Evolutionary conservation across 1,284 basidiomycete species (phyloP), one percentile per base, ranked within the genome.

Genomic region (Peniophora sp.): DNA sequence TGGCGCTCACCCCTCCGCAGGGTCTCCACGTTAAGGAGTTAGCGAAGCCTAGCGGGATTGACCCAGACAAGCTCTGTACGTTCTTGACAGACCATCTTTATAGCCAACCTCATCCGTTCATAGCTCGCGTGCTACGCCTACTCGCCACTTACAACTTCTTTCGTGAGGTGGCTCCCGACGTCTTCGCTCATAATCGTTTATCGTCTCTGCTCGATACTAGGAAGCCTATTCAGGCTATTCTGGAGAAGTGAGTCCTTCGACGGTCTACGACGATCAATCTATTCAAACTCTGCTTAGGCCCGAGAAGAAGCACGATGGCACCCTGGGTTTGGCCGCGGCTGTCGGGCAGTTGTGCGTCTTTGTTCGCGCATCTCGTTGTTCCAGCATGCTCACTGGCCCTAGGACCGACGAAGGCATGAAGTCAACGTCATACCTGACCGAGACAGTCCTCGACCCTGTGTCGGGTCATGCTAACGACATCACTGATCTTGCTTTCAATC

Each of bases 111-210:
- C 27, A 32, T 6, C 12, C 27, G 12, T 12, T 5, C 12, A 2
- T 27, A 73, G 72, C 60, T 20, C 69, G 71, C 2, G 58, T 69
- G 50, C 55, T 75, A 2, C 65, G 73, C 24, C 57, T 66, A n/a
- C 62, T 75, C 2, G 68, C 69, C 0, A 68, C 67, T 0, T 62
- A 70, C 51, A 67, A 75, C 51, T 62, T 76, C 44, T 76, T 71
- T 51, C 52, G 52, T 3, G 74, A 78, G 54, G 55, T 73, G 0
- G 46, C 51, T 2, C 73, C 72, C 1, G 65, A 75, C 50, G 64
- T 72, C 0, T 76, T 75, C 51, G 60, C 66, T 0, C 68, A 72
- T 52, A 76, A 67, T 24, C 68, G 72, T 2, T 61, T 72, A 36
- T 74, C 74, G 0, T 63, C 65, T 24, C 50, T 64, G 23, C 52